Percentiles rank a stretch among this genome's conserved stretches.
Conservation (phyloP, 2,329 filamentous ascomycete species). For the Aspergillus oerlinghausenensis region DNA sequence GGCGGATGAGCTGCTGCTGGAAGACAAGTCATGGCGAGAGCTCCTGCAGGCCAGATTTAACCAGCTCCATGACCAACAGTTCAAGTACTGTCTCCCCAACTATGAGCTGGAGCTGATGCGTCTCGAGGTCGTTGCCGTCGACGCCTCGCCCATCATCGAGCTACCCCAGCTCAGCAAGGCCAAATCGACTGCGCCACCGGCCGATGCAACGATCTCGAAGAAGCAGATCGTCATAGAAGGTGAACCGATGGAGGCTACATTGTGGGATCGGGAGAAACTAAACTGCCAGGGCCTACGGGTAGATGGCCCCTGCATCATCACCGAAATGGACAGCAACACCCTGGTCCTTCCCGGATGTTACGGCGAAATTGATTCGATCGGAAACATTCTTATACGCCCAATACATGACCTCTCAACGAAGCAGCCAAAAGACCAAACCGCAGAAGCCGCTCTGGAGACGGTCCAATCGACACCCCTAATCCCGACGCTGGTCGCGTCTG, state of each 20-base stretch:
- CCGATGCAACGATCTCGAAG: constrained; percentile 35
- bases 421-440: constrained; percentile 23
- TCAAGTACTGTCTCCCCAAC: constrained; percentile 41
- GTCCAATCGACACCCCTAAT: constrained; percentile 40
- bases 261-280: constrained; percentile 44
- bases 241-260: constrained; percentile 36
- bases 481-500: constrained; percentile 42
- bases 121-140: constrained; percentile 42
- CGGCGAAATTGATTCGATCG: constrained; percentile 45
- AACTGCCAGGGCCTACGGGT: constrained; percentile 39
- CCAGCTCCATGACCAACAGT: constrained; percentile 42
- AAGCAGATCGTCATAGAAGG: constrained; percentile 41
- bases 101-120: constrained; percentile 48
- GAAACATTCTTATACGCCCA: constrained; percentile 48
- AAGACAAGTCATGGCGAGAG: constrained; percentile 25
- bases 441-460: constrained; percentile 34
- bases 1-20: constrained; percentile 29
- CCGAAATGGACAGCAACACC: constrained; percentile 51
- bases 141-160: constrained; percentile 40
- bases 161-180: constrained; percentile 32
- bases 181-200: constrained; percentile 24
- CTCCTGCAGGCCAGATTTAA: constrained; percentile 39
- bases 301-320: constrained; percentile 44
- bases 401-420: constrained; percentile 20
- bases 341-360: constrained; percentile 46